Evolutionary conservation across 1,284 basidiomycete species (phyloP).

Genomic region (Ustilago xerochloae): DNA sequence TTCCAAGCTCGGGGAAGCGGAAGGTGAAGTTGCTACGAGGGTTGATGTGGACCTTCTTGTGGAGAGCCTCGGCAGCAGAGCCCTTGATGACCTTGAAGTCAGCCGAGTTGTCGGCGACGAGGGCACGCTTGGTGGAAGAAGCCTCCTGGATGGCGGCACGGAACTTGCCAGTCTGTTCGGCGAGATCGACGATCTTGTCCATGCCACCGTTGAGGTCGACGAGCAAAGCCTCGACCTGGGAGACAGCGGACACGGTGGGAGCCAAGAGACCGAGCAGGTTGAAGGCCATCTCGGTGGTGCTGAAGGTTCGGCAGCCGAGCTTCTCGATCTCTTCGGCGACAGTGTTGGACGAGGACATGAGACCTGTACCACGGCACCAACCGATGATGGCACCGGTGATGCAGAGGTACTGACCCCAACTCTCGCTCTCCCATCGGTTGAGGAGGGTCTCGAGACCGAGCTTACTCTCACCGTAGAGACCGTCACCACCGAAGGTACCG

Average conservation of each 20-base stretch:
- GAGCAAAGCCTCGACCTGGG: slow-evolving; percentile 98
- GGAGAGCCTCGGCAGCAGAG: slow-evolving; percentile 87
- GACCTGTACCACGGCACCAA: slow-evolving; percentile 85
- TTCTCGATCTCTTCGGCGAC: slow-evolving; percentile 93
- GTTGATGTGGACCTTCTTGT: slow-evolving; percentile 90
- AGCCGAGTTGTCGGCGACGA: slow-evolving; percentile 90
- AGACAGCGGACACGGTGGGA: slow-evolving; percentile 98
- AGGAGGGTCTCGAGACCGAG: slow-evolving; percentile 97
- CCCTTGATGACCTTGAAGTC: slow-evolving; percentile 94
- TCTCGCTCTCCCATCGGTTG: slow-evolving; percentile 94
- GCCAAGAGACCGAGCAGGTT: slow-evolving; percentile 98
- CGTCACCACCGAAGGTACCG: slow-evolving; percentile 96
- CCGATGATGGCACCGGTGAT: slow-evolving; percentile 98
- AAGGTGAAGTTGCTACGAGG: slow-evolving; percentile 97
- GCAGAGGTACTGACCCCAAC: slow-evolving; percentile 97
- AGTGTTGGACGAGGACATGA: slow-evolving; percentile 95
- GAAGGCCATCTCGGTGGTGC: slow-evolving; percentile 99
- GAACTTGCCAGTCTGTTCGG: slow-evolving; percentile 71
- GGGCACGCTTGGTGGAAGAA: slow-evolving; percentile 89
- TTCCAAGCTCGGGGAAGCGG: slow-evolving; percentile 82
- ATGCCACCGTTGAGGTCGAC: slow-evolving; percentile 85
- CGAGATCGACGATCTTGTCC: slow-evolving; percentile 70
- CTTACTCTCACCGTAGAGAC: slow-evolving; percentile 97
- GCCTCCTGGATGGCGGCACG: slow-evolving; percentile 80
- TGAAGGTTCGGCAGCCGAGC: slow-evolving; percentile 95